Evolutionary conservation across 768 basidiomycete species (phyloP), one percentile per base, ranked within the genome.

Genomic region (Mycena latifolia): DNA sequence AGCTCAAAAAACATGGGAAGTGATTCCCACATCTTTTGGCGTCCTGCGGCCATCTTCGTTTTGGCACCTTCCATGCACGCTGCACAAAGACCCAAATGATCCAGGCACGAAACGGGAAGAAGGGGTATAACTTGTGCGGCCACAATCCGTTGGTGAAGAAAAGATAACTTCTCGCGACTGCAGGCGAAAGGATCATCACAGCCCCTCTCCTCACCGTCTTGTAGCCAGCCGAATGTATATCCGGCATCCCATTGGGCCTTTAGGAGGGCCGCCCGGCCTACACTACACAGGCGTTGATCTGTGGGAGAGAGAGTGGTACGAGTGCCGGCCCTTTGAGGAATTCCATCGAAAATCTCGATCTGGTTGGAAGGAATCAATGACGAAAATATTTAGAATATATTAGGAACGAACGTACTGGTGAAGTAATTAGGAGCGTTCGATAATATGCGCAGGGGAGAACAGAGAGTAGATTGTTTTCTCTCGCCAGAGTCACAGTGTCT

Each of bases 1-100:
- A 70, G 57, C 11, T 52, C 61, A 41, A 70, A 70, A 31, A 63
- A 63, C 1, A 41, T 24, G 11, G 69, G 69, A 14, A 70, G 66
- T 11, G 52, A n/a, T 2, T 64, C 53, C 69, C 69, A 70, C 61
- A 70, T 64, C 45, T 61, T 45, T 28, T 63, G 22, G 0, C 69
- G 56, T n/a, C 69, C 69, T 22, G 27, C 54, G 9, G 20, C 48
- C 58, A 61, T 64, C 31, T 61, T 63, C 33, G 17, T 46, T 33
- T 25, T 55, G 17, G 33, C 33, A 35, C 8, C 33, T 7, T 48
- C 47, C 43, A 28, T 45, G 57, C 69, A 66, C 5, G n/a, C 20
- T 10, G 28, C 54, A 47, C 67, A 69, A 18, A 65, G 55, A 3
- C 24, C 24, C 33, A 64, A 29, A 27, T 37, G 22, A 33, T 64